Conservation (phyloP, 2,329 filamentous ascomycete genomes). For the Fusarium stilboides region DNA sequence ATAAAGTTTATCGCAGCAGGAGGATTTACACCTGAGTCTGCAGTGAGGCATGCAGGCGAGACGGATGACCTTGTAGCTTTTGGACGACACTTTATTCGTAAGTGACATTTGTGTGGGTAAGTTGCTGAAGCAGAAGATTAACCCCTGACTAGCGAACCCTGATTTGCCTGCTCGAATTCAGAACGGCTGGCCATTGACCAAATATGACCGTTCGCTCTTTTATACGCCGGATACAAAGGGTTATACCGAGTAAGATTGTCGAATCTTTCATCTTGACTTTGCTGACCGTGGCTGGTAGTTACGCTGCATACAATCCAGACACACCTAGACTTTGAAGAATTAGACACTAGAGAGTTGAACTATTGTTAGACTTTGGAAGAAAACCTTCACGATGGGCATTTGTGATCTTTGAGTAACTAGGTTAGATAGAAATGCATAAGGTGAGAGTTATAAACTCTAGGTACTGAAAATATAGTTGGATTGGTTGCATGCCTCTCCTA, state of each 20-base stretch:
- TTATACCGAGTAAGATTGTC: slow-evolving; percentile 41
- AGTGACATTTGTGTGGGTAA: background rate
- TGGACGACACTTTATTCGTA: slow-evolving; percentile 53
- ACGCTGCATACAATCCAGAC: slow-evolving; percentile 33
- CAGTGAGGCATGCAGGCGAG: slow-evolving; percentile 51
- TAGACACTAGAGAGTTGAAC: background rate
- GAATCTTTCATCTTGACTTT: background rate
- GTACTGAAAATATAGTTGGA: background rate
- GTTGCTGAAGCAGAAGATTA: background rate
- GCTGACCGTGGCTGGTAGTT: slow-evolving; percentile 25
- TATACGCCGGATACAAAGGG: slow-evolving; percentile 40
- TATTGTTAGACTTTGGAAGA: no score
- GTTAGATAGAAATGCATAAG: background rate
- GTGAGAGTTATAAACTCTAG: background rate
- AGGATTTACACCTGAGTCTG: slow-evolving; percentile 52
- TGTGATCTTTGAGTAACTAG: no score
- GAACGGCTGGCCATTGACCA: slow-evolving; percentile 44
- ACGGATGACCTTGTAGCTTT: slow-evolving; percentile 55
- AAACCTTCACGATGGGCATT: no score
- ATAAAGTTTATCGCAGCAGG: slow-evolving; percentile 54
- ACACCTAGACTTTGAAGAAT: slow-evolving; percentile 29
- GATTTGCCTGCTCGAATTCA: slow-evolving; percentile 46
- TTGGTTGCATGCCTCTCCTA: background rate
- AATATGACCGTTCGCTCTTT: slow-evolving; percentile 43
- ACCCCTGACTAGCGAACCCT: slow-evolving; percentile 42